Evolutionary conservation across 192 early-diverging fungal genomes (phyloP).

Genomic region (Backusella australiensis): DNA sequence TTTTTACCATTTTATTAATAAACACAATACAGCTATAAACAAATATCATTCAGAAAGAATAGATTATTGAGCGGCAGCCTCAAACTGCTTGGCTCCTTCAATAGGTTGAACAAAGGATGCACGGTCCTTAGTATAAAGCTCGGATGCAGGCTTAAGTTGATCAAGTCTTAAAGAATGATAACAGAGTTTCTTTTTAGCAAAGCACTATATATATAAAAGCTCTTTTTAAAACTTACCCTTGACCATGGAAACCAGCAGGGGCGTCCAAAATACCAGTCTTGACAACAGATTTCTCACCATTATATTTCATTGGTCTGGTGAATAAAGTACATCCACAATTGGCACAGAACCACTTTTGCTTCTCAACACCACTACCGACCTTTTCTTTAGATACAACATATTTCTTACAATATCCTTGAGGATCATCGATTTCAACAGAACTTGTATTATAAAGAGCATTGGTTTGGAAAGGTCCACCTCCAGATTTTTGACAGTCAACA

Average conservation of each 20-base stretch:
- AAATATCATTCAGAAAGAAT: neutral
- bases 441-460: constrained; percentile 12
- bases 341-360: constrained; percentile 18
- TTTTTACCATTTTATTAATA: neutral
- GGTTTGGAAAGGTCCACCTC: constrained; percentile 16
- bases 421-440: neutral
- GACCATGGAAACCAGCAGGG: neutral
- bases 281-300: constrained; percentile 17
- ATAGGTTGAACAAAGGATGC: constrained; percentile 15
- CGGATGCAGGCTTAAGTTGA: constrained; percentile 4
- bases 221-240: neutral
- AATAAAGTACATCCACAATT: constrained; percentile 21
- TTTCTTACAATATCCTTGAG: neutral
- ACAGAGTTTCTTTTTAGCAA: neutral
- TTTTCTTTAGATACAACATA: constrained; percentile 11
- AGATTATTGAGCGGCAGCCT: constrained; percentile 9
- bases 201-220: neutral
- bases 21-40: neutral
- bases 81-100: constrained; percentile 16
- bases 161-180: neutral
- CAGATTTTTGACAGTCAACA: constrained; percentile 15
- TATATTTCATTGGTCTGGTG: constrained; percentile 20
- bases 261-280: constrained; percentile 22
- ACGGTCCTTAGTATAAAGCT: constrained; percentile 14
- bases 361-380: constrained; percentile 13